phyloP scores from a whole-genome alignment of 768 basidiomycete genomes.

The Boletus coccyginus region DNA sequence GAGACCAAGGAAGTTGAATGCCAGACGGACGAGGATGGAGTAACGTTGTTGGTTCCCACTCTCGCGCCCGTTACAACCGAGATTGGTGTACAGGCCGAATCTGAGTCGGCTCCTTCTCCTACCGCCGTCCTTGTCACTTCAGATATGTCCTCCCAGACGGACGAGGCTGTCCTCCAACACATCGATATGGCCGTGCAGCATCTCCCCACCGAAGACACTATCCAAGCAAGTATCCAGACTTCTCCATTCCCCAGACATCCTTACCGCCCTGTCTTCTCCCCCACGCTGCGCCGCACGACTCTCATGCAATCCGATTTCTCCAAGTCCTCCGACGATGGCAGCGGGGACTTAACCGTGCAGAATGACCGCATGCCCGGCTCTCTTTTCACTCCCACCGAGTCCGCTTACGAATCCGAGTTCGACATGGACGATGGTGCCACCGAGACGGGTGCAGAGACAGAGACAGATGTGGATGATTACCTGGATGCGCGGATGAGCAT shows the following conservation, averaged over 20 bases:
- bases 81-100: conserved; percentile 42
- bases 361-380: conserved; percentile 19
- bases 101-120: conserved; percentile 14
- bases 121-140: conserved; percentile 18
- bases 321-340: conserved; percentile 24
- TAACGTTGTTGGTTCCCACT: conserved; percentile 29
- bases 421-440: conserved; percentile 42
- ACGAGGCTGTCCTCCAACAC: conserved; percentile 33
- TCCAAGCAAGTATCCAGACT: conserved; percentile 40
- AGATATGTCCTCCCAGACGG: conserved; percentile 49
- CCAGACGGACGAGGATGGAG: conserved; percentile 55
- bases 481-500: conserved; percentile 72
- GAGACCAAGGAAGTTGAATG: conserved; percentile 62
- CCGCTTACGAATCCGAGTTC: conserved; percentile 44
- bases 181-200: conserved; percentile 52
- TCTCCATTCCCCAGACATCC: conserved; percentile 27
- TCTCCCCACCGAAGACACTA: conserved; percentile 27
- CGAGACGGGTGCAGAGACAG: conserved; percentile 66
- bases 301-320: conserved; percentile 47
- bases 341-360: conserved; percentile 34
- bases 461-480: conserved; percentile 70
- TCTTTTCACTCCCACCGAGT: conserved; percentile 22
- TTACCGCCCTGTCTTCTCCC: conserved; percentile 22
- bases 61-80: conserved; percentile 33
- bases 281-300: conserved; percentile 39